Percentiles rank a stretch among this genome's conserved stretches.
phyloP scores from a whole-genome alignment of 2,329 filamentous ascomycete species.

The Nemania sp. region DNA sequence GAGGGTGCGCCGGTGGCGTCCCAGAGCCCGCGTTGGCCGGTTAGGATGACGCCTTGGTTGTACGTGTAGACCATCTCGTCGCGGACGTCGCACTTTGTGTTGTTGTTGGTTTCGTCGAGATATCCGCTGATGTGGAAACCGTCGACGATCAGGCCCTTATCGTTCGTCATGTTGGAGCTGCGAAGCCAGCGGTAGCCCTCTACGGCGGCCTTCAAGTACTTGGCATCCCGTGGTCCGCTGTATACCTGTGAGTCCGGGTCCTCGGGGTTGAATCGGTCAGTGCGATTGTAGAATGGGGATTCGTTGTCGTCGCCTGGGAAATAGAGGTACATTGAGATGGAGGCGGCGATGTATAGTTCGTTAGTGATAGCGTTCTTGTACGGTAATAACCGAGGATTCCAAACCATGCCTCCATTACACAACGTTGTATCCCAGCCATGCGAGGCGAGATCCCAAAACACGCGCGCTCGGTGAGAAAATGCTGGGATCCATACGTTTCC shows the following conservation, averaged over 20 bases:
- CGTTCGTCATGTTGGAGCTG: slow-evolving; percentile 83
- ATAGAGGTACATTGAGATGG: slow-evolving; percentile 88
- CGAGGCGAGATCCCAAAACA: slow-evolving; percentile 87
- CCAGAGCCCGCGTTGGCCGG: slow-evolving; percentile 84
- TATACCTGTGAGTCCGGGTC: slow-evolving; percentile 53
- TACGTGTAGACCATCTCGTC: slow-evolving; percentile 95
- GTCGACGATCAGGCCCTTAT: slow-evolving; percentile 80
- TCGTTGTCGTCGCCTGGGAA: slow-evolving; percentile 84
- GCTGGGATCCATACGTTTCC: slow-evolving; percentile 79
- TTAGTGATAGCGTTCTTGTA: slow-evolving; percentile 99
- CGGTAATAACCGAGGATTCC: slow-evolving; percentile 82
- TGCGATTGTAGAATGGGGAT: slow-evolving; percentile 69
- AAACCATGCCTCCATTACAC: slow-evolving; percentile 89
- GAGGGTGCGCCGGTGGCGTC: slow-evolving; percentile 76
- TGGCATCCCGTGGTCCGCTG: slow-evolving; percentile 62
- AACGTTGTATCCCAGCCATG: slow-evolving; percentile 84
- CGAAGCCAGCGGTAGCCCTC: slow-evolving; percentile 85
- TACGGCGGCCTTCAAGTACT: slow-evolving; percentile 78
- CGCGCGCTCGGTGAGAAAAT: slow-evolving; percentile 83
- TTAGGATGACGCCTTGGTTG: slow-evolving; percentile 92
- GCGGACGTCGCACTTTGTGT: slow-evolving; percentile 79
- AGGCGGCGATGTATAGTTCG: slow-evolving; percentile 86
- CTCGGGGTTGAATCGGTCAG: slow-evolving; percentile 26
- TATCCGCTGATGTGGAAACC: slow-evolving; percentile 86
- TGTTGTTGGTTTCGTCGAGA: slow-evolving; percentile 69